phyloP scores from a whole-genome alignment of 192 early-diverging fungal species.

The Entophlyctis helioformis region DNA sequence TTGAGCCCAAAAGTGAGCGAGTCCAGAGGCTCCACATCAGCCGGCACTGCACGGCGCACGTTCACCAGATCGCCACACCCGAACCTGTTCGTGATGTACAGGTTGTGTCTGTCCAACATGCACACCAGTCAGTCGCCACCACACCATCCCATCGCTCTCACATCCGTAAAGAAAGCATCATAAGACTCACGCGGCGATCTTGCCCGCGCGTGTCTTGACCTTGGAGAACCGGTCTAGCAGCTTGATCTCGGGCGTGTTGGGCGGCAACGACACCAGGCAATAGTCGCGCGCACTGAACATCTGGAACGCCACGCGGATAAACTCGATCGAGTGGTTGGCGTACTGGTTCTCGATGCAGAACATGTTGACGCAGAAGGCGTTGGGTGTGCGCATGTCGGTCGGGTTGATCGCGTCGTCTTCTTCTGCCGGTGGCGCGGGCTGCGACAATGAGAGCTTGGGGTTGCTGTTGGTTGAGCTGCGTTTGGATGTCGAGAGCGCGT shows the following conservation, averaged over 20 bases:
- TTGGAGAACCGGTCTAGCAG: conserved; percentile 22
- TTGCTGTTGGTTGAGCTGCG: too few relatives aligned
- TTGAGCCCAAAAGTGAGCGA: conserved; percentile 10
- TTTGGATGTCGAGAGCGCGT: conserved; percentile 2
- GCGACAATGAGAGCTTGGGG: too few relatives aligned
- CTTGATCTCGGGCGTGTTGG: conserved; percentile 21
- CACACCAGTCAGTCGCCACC: not conserved
- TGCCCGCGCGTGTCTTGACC: conserved; percentile 13
- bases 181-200: conserved; percentile 14
- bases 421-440: not conserved
- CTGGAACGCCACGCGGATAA: conserved; percentile 25
- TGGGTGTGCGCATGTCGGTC: conserved; percentile 9
- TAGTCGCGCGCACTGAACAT: conserved; percentile 34
- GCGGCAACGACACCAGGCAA: conserved; percentile 33
- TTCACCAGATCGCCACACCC: conserved; percentile 9
- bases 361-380: conserved; percentile 32
- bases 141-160: not conserved
- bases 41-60: conserved; percentile 6
- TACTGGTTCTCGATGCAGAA: conserved; percentile 36
- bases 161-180: not conserved
- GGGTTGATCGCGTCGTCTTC: not conserved
- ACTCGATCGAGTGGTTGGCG: conserved; percentile 25
- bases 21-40: conserved; percentile 9
- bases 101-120: conserved; percentile 19
- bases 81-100: conserved; percentile 32